Evolutionary conservation across 495 filamentous ascomycete genomes (phyloP).

Genomic region (Annulohypoxylon stygium): DNA sequence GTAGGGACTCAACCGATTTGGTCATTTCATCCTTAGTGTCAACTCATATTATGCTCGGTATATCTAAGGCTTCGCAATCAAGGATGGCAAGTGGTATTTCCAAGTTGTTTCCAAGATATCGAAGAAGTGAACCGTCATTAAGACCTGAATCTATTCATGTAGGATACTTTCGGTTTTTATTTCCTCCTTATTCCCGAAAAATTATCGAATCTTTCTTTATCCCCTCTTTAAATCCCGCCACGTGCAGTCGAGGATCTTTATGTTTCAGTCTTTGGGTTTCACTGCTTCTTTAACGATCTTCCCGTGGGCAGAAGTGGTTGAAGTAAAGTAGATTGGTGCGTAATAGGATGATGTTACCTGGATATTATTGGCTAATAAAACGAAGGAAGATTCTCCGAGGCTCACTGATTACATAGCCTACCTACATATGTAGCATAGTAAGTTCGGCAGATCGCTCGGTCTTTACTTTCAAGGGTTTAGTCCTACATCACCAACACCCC

Average conservation of each 20-base stretch:
- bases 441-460: slow-evolving; percentile 10
- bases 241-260: slow-evolving; percentile 3
- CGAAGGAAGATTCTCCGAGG: neutral
- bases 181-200: slow-evolving; percentile 7
- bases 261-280: slow-evolving; percentile 2
- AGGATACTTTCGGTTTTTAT: neutral
- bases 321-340: neutral
- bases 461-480: slow-evolving; percentile 1
- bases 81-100: neutral
- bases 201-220: neutral
- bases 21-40: neutral
- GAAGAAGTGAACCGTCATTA: neutral
- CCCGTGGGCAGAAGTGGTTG: neutral
- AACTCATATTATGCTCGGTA: neutral
- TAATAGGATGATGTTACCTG: neutral
- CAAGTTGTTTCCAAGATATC: neutral
- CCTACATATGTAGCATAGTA: neutral
- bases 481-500: neutral
- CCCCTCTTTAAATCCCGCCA: neutral
- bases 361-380: neutral
- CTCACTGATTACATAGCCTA: neutral
- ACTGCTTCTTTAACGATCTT: neutral
- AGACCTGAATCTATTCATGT: neutral
- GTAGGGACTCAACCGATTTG: neutral
- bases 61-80: neutral